Evolutionary conservation across 108 stramenopile species (phyloP), one percentile per base, ranked within the genome.

Genomic region (Nitzschia sp.): DNA sequence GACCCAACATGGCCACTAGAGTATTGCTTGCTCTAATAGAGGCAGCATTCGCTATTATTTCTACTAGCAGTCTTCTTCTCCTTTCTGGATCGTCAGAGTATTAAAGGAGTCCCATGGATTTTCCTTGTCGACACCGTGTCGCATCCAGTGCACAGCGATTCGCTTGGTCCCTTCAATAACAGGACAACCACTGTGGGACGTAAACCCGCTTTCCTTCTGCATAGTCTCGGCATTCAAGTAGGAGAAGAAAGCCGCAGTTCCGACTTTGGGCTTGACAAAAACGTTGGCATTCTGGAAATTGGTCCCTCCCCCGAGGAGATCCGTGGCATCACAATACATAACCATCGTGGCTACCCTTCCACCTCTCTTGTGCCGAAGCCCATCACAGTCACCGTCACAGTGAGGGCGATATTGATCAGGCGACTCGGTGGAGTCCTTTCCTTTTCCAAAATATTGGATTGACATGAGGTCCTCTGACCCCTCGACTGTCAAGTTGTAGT

Each of bases 271-370:
- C 46, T 87, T 83, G 50, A 96, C 81, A 65, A 88, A 86, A 16
- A 94, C 72, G 29, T 75, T 79, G 0, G 83, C 82, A 62, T 92
- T 85, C 28, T 81, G 78, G 75, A 97, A 97, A 54, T 96, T 96
- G 26, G 95, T 97, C 16, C 46, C 48, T 13, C 95, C 95, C 26
- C 95, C 95, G 13, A 66, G 61, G 13, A 66, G 61, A 46, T 73
- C 63, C 9, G 93, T 86, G 9, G 81, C 85, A 41, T 89, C 73
- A 63, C 96, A 97, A 71, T 97, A 97, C 82, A 95, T 89, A 9
- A 97, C 93, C 84, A 95, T 83, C 23, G 96, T 96, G 32, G 96
- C 94, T 26, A 97, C 90, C 33, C 96, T 69, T 0, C 90, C 89
- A 6, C 88, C 89, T 1, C 32, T 41, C 55, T 77, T 75, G 82